Evolutionary conservation across 257 asterid species (phyloP), one percentile per base, ranked within the genome.

Genomic region (Fraxinus quadrangulata): DNA sequence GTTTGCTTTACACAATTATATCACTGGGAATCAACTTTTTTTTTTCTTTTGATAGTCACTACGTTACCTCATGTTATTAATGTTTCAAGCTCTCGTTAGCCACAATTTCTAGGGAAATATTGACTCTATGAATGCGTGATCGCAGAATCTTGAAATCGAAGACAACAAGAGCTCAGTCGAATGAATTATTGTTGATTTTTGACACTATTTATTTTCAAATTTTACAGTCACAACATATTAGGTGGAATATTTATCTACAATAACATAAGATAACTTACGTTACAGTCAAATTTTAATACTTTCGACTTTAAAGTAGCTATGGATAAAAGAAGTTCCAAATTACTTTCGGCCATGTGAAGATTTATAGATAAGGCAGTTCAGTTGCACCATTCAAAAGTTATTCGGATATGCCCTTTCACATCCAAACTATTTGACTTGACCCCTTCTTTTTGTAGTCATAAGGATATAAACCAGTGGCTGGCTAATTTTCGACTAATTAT

Each of bases 331-430:
- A 54, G 12, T 54, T 7, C 31, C 67, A 31, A 72, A 30, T 30
- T 65, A 37, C 23, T 78, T 73, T 67, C 30, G 19, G 75, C 34
- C 63, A 51, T 69, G 40, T 49, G 76, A 69, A 74, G 80, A 80
- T 75, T 71, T 51, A 61, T 10, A 47, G 80, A 75, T 70, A 75
- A 71, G 77, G 74, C 10, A 17, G 11, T n/a, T 54, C 42, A 45
- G 28, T 21, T 61, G 30, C 28, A 54, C 56, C 21, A 73, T 68
- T 71, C 70, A 37, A 67, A 74, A 54, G 66, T 74, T 59, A 56
- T 51, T 56, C 45, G 68, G 51, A 42, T 26, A 70, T 75, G 71
- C 21, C 49, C 1, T n/a, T 28, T 79, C 23, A 49, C 73, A 16
- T 54, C 12, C 26, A 36, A 71, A 63, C 34, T n/a, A 36, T 17